These are phyloP conservation scores for Stramenopiles sp. DNA, from an alignment of 352 stramenopile genomes.

Conservation along the genomic window DNA sequence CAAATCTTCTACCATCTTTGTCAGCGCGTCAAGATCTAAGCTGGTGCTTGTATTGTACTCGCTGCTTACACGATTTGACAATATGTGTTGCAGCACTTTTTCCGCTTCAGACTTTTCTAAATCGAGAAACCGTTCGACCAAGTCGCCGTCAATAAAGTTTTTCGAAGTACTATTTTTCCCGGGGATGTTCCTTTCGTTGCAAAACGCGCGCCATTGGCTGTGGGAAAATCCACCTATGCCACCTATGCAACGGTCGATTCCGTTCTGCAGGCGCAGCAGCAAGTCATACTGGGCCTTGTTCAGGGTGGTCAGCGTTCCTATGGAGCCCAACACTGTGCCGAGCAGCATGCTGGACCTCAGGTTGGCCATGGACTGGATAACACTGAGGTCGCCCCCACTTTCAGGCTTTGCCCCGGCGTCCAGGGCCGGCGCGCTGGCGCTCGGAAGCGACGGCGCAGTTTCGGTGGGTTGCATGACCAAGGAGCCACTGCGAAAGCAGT, in stretches of 20 bases:
- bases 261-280: slow-evolving; percentile 59
- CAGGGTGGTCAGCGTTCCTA: slow-evolving; percentile 72
- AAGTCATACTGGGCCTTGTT: slow-evolving; percentile 71
- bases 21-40: too few relatives aligned
- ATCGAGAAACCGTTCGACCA: slow-evolving; percentile 82
- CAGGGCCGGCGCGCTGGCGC: slow-evolving; percentile 7
- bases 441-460: slow-evolving; percentile 14
- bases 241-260: slow-evolving; percentile 60
- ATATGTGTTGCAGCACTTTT: slow-evolving; percentile 61
- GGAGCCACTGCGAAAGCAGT: slow-evolving; percentile 77
- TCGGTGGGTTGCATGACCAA: slow-evolving; percentile 74
- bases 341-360: slow-evolving; percentile 57
- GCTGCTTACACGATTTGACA: too few relatives aligned
- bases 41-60: too few relatives aligned
- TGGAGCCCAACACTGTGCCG: slow-evolving; percentile 81
- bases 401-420: slow-evolving; percentile 14
- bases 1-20: too few relatives aligned
- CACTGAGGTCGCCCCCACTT: neutral
- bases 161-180: too few relatives aligned
- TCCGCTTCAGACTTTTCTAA: slow-evolving; percentile 61
- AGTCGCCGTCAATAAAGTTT: slow-evolving; percentile 85
- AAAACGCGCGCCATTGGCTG: slow-evolving; percentile 72
- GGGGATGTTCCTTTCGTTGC: slow-evolving; percentile 41
- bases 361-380: neutral
- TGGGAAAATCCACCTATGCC: slow-evolving; percentile 74